phyloP scores from a whole-genome alignment of 345 rosid species.

The Acer yangbiense region DNA sequence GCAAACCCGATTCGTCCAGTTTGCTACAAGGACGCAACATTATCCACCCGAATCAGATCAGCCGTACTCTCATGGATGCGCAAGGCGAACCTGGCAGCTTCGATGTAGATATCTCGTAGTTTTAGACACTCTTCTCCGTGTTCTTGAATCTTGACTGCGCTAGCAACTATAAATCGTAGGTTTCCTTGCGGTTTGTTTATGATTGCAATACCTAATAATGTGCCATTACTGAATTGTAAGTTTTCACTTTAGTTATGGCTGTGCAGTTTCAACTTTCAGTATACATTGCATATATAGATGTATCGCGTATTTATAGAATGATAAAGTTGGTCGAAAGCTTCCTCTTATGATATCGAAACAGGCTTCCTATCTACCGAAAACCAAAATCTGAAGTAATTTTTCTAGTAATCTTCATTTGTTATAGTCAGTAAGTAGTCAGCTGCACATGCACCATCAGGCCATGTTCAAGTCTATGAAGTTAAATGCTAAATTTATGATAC shows the following conservation, averaged over 20 bases:
- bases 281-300: too few relatives aligned
- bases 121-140: not conserved
- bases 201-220: not conserved
- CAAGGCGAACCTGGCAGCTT: slow-evolving; percentile 22
- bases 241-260: not conserved
- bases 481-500: too few relatives aligned
- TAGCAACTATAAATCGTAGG: not conserved
- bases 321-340: not conserved
- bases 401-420: not conserved
- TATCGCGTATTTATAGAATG: not conserved
- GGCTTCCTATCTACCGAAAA: not conserved
- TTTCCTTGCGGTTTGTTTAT: not conserved
- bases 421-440: not conserved
- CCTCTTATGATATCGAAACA: not conserved
- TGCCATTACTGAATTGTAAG: not conserved
- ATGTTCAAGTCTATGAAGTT: not conserved
- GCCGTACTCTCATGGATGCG: slow-evolving; percentile 28
- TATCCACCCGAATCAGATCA: slow-evolving; percentile 22
- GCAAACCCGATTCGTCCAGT: slow-evolving; percentile 34
- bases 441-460: not conserved
- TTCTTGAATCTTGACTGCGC: not conserved
- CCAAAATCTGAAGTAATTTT: not conserved
- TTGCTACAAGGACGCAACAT: slow-evolving; percentile 37
- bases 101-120: slow-evolving; percentile 8
- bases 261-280: not conserved